phyloP scores from a whole-genome alignment of 2,329 filamentous ascomycete genomes.

The Verticillium klebahnii region DNA sequence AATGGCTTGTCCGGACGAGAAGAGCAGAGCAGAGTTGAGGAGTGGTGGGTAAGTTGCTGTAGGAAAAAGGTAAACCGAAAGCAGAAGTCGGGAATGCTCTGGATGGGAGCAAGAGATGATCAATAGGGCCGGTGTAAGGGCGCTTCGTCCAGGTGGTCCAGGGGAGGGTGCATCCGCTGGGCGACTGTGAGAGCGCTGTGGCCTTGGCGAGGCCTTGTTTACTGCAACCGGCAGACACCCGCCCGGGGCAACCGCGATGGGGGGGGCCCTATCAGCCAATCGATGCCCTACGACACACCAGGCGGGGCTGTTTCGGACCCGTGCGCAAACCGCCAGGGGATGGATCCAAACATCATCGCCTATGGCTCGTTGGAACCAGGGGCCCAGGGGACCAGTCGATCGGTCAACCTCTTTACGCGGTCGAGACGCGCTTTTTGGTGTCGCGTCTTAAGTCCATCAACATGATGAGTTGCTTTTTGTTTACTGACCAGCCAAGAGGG shows the following conservation, averaged over 20 bases:
- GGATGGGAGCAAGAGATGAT: not conserved
- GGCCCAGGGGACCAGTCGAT: not conserved
- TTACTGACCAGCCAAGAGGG: not conserved
- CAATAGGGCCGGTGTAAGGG: not conserved
- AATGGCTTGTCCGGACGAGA: not conserved
- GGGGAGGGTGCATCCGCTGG: not conserved
- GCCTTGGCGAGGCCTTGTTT: conserved; percentile 4
- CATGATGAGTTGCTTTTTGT: conserved; percentile 6
- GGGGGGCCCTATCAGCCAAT: conserved; percentile 8
- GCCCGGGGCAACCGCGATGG: conserved; percentile 3
- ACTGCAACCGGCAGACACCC: not conserved
- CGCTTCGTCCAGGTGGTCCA: not conserved
- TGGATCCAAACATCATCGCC: too few species aligned
- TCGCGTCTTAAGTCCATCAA: conserved; percentile 2
- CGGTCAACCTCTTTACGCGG: conserved; percentile 12
- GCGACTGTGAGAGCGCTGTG: not conserved
- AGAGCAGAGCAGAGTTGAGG: not conserved
- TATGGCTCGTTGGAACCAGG: too few species aligned
- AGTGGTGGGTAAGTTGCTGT: not conserved
- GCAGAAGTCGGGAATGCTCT: not conserved
- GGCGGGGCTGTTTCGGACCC: not conserved
- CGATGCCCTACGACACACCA: not conserved
- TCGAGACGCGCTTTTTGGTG: conserved; percentile 6
- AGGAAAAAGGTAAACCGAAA: not conserved
- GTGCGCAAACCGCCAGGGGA: not conserved